Percentiles rank a stretch among this genome's conserved stretches.
Evolutionary conservation across 805 yeast species (phyloP).

Genomic region (Teunomyces barrocoloradensis): DNA sequence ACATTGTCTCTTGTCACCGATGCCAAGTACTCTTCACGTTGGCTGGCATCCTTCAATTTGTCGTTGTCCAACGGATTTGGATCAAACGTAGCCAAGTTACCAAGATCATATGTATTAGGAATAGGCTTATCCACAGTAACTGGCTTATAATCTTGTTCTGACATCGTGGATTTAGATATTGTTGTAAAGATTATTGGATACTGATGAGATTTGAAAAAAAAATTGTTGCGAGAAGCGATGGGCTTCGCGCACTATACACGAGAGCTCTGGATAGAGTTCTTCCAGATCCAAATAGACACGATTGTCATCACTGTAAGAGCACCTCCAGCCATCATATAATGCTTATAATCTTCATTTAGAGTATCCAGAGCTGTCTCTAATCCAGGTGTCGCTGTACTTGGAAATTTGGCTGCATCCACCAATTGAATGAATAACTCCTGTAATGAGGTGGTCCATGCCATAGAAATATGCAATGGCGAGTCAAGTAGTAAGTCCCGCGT

Average conservation of each 20-base stretch:
- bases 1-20: constrained; percentile 84
- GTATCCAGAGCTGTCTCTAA: constrained; percentile 61
- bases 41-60: constrained; percentile 51
- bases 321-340: constrained; percentile 61
- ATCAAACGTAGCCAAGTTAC: constrained; percentile 88
- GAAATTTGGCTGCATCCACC: constrained; percentile 83
- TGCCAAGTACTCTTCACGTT: constrained; percentile 62
- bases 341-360: constrained; percentile 48
- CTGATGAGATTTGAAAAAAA: constrained; percentile 1
- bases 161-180: constrained; percentile 11
- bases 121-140: constrained; percentile 89
- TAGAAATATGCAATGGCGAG: constrained; percentile 88
- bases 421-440: constrained; percentile 82
- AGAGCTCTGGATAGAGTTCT: constrained; percentile 40
- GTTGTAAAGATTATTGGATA: not conserved
- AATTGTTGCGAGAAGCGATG: constrained; percentile 1
- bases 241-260: constrained; percentile 5
- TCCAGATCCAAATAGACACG: constrained; percentile 63
- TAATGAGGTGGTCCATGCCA: constrained; percentile 84
- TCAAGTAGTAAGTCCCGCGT: constrained; percentile 63
- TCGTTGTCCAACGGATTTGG: constrained; percentile 75
- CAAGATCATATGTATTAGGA: constrained; percentile 86
- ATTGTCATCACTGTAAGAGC: constrained; percentile 66
- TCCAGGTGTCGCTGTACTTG: constrained; percentile 76
- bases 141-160: constrained; percentile 47